phyloP scores from a whole-genome alignment of 257 asterid genomes.

The Eucommia ulmoides region DNA sequence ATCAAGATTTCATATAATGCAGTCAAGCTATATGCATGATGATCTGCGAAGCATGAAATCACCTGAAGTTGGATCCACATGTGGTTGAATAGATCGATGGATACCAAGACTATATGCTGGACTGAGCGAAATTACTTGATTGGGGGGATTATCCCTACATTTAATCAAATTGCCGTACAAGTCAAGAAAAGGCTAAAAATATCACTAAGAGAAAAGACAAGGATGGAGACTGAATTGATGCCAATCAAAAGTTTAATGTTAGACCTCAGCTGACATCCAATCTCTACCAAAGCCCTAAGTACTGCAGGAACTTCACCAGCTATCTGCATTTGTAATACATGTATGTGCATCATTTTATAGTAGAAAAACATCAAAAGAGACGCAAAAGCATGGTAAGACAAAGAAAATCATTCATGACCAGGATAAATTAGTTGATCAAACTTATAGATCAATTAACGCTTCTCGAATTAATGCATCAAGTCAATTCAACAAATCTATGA shows the following conservation, averaged over 20 bases:
- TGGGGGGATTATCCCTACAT: constrained; percentile 74
- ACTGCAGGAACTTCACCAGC: constrained; percentile 80
- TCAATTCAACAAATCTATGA: not conserved
- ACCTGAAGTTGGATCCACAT: constrained; percentile 72
- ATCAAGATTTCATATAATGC: not conserved
- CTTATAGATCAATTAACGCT: too few relatives aligned
- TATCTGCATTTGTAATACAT: constrained; percentile 35
- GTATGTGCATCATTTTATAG: not conserved
- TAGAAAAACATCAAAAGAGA: constrained; percentile 3
- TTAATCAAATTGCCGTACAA: not conserved
- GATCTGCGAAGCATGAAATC: constrained; percentile 16
- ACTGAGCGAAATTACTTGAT: constrained; percentile 74
- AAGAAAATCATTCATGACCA: not conserved
- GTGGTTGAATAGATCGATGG: constrained; percentile 43
- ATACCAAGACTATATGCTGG: constrained; percentile 46
- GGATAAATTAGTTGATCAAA: not conserved
- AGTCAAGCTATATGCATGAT: not conserved
- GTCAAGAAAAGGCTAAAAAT: too few relatives aligned
- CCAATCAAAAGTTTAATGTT: constrained; percentile 5
- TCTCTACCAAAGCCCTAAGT: constrained; percentile 83
- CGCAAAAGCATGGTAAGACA: not conserved
- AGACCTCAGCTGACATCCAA: constrained; percentile 82
- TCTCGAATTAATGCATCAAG: not conserved
- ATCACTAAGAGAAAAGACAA: too few relatives aligned
- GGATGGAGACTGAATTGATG: too few relatives aligned